Conservation (phyloP, 192 early-diverging fungal genomes). For the Anaeromyces robustus region DNA sequence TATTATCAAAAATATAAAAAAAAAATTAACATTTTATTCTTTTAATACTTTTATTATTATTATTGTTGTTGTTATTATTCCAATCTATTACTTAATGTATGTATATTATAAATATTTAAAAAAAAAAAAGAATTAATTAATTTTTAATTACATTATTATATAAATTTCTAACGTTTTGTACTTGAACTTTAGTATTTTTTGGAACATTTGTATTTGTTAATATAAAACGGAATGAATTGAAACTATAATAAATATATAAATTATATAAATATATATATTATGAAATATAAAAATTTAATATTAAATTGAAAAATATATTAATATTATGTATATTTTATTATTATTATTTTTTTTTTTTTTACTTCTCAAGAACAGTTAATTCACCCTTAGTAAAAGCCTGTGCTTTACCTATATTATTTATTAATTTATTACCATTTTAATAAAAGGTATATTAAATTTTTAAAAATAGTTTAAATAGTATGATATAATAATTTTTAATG, state of each 20-base stretch:
- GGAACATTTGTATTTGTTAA: conserved; percentile 82
- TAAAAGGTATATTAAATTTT: no score
- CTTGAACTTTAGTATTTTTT: conserved; percentile 72
- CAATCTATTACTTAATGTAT: no score
- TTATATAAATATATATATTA: conserved; percentile 1
- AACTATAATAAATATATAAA: conserved; percentile 13
- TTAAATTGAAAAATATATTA: no score
- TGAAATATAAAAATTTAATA: no score
- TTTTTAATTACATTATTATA: conserved; percentile 10
- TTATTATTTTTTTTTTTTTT: conserved; percentile 4
- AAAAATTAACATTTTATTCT: no score
- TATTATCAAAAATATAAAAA: not conserved
- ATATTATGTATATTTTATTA: not conserved
- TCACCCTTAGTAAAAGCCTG: conserved; percentile 49
- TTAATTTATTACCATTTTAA: no score
- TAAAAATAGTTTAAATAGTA: no score
- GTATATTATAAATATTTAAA: no score
- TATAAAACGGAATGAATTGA: conserved; percentile 30
- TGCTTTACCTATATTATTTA: conserved; percentile 48
- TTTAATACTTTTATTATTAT: no score
- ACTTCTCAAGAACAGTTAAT: conserved; percentile 29
- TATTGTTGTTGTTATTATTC: no score
- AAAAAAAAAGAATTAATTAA: not conserved
- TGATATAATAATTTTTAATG: no score
- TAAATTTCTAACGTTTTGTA: conserved; percentile 55